A percentile compares a stretch with the other conserved stretches of the same genome.
Conservation (phyloP, 495 filamentous ascomycete genomes). For the Neurospora sp. region DNA sequence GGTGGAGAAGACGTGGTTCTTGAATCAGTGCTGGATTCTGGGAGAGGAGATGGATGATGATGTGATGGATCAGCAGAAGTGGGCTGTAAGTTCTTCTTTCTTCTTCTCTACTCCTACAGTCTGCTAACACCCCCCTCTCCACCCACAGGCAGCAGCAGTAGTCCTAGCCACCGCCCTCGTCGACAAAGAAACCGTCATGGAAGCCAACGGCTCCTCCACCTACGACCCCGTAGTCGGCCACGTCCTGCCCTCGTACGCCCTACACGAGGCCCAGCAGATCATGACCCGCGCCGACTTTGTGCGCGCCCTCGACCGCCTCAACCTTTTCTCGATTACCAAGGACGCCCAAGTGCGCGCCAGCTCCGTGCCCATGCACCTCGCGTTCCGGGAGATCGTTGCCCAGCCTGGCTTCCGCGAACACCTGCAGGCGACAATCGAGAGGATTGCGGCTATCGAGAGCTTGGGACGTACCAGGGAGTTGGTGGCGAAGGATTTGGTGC, state of each 20-base stretch:
- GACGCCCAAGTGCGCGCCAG: conserved; percentile 83
- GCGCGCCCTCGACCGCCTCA: conserved; percentile 80
- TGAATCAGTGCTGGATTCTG: conserved; percentile 92
- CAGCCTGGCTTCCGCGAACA: conserved; percentile 67
- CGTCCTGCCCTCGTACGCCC: conserved; percentile 66
- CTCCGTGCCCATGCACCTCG: conserved; percentile 90
- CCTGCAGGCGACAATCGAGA: conserved; percentile 68
- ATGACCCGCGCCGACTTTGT: conserved; percentile 98
- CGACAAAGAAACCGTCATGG: conserved; percentile 61
- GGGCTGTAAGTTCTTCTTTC: conserved; percentile 49
- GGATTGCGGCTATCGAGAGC: conserved; percentile 85
- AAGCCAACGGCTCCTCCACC: conserved; percentile 19
- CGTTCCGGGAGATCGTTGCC: conserved; percentile 71
- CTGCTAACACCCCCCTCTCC: too few species aligned
- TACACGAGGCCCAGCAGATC: conserved; percentile 74
- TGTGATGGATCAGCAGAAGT: conserved; percentile 98
- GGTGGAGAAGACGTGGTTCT: conserved; percentile 83
- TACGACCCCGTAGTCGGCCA: conserved; percentile 60
- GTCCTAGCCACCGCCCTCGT: conserved; percentile 86
- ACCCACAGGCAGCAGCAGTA: conserved; percentile 54
- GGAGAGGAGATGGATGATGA: conserved; percentile 94
- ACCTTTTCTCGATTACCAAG: conserved; percentile 90
- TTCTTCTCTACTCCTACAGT: too few species aligned
- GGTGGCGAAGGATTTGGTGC: conserved; percentile 68
- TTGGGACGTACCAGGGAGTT: conserved; percentile 85